Evolutionary conservation across 177 flowering plant species (phyloP).

Genomic region (Vitis hybrid): DNA sequence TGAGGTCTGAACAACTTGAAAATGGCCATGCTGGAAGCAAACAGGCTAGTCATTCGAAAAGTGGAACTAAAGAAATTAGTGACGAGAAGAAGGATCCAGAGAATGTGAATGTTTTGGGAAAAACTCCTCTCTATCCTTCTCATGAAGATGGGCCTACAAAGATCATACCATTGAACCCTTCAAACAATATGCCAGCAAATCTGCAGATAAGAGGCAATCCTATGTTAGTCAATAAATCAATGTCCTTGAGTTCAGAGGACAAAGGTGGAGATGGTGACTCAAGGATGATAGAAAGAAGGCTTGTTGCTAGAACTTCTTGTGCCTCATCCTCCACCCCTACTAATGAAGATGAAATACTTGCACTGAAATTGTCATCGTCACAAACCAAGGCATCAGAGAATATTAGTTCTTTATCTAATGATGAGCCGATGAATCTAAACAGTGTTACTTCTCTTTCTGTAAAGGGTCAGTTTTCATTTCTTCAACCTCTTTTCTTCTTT

Average conservation of each 20-base stretch:
- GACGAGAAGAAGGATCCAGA: conserved; percentile 21
- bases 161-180: not conserved
- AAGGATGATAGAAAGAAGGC: conserved; percentile 18
- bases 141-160: conserved; percentile 14
- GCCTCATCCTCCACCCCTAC: conserved; percentile 18
- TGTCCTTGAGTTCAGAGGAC: conserved; percentile 22
- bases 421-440: conserved; percentile 41
- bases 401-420: conserved; percentile 42
- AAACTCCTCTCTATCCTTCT: conserved; percentile 5
- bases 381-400: conserved; percentile 35
- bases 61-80: conserved; percentile 28
- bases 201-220: conserved; percentile 15
- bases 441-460: conserved; percentile 64
- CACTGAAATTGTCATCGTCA: conserved; percentile 46
- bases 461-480: conserved; percentile 50
- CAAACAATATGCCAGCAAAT: conserved; percentile 8
- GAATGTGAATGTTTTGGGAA: conserved; percentile 19
- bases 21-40: conserved; percentile 26
- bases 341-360: conserved; percentile 34
- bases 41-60: conserved; percentile 21
- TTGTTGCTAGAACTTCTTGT: conserved; percentile 12
- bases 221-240: conserved; percentile 11
- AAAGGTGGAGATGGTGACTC: conserved; percentile 24
- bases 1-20: conserved; percentile 62
- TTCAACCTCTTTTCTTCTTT: not conserved